Evolutionary conservation across 2,329 filamentous ascomycete genomes (phyloP), one percentile per base, ranked within the genome.

Genomic region (Xylaria sp.): DNA sequence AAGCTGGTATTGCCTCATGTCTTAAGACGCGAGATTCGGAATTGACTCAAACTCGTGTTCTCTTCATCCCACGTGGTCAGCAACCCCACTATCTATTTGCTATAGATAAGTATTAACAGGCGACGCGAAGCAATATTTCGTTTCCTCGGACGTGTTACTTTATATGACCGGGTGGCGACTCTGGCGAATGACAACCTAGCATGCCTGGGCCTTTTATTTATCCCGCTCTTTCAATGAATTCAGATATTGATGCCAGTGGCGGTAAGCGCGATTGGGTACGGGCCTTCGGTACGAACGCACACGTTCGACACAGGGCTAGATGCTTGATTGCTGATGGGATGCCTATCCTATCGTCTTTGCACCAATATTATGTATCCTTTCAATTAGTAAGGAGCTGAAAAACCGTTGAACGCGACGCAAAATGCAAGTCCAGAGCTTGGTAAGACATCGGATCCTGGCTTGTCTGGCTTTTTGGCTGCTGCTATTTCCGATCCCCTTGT

Each of bases 81-180:
- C 58, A 67, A 59, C 58, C 62, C 28, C 72, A 64, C 58, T 65
- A 69, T 72, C 72, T 74, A 74, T 74, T 75, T 75, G 72, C 72
- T 73, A 66, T 15, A 49, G 48, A 49, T 44, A 62, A 48, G 31
- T 40, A 49, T 42, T 61, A 63, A 67, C 38, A 7, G 51, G 31
- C 53, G 58, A 71, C 20, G 42, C 31, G 31, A 64, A 31, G 36
- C 46, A 26, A 31, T 31, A 28, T 51, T 31, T 28, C 48, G 49
- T 23, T 48, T 46, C n/a, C 51, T 20, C 51, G 31, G 26, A 3
- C 49, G 7, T 33, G 28, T 44, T 10, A 42, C 28, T 26, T 48
- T 31, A 46, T 63, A 56, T 28, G 42, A 46, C 44, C 26, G 5
- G n/a, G 3, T 2, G 23, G 59, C 15, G n/a, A 31, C 20, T 40